These are phyloP conservation scores for Gossypium gossypioides DNA, from an alignment of 441 rosid species.

Conservation along the genomic window DNA sequence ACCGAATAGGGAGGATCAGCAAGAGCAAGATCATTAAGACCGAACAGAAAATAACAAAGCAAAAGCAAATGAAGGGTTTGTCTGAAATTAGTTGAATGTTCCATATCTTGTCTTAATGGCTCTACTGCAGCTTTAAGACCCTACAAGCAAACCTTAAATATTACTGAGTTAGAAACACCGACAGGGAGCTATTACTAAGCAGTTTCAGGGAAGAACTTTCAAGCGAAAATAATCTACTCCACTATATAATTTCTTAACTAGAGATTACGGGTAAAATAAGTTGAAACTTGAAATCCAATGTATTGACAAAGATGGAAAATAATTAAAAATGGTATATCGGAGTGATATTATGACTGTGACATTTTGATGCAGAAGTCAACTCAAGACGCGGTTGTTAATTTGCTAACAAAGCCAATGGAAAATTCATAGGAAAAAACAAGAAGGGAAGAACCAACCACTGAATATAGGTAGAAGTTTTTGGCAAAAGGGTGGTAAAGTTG, in stretches of 20 bases:
- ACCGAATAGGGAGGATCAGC: constrained; percentile 27
- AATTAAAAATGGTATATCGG: not conserved
- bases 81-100: not conserved
- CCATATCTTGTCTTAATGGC: constrained; percentile 4
- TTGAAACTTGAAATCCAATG: not conserved
- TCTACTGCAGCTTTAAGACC: not conserved
- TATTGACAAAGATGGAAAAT: not conserved
- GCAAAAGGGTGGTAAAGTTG: not conserved
- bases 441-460: not conserved
- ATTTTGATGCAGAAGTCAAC: not conserved
- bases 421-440: not conserved
- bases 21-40: constrained; percentile 9
- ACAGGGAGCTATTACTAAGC: not conserved
- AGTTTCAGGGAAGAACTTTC: constrained; percentile 2
- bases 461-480: not conserved
- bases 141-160: not conserved
- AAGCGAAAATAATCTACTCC: not conserved
- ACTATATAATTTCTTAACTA: not conserved
- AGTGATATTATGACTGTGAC: not conserved
- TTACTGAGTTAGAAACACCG: not conserved
- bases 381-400: not conserved
- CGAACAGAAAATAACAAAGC: not conserved
- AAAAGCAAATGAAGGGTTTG: constrained; percentile 9
- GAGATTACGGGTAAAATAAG: not conserved
- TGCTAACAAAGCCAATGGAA: not conserved